phyloP scores from a whole-genome alignment of 345 rosid genomes.

The Bruguiera gymnorhiza region DNA sequence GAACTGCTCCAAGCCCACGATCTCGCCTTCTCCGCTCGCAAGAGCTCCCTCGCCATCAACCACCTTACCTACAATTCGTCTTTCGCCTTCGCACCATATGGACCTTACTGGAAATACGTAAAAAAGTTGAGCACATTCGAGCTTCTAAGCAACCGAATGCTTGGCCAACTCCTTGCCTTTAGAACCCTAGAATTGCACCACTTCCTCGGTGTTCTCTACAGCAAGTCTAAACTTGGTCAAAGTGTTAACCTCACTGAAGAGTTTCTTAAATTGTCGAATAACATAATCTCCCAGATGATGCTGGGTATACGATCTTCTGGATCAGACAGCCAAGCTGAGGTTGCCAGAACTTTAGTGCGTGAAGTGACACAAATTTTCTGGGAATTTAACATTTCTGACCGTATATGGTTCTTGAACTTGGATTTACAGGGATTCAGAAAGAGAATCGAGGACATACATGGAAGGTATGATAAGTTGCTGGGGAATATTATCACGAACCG shows the following conservation, averaged over 20 bases:
- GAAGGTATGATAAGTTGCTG: no score
- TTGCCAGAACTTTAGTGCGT: no score
- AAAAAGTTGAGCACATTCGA: constrained; percentile 37
- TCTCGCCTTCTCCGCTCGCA: constrained; percentile 27
- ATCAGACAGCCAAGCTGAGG: no score
- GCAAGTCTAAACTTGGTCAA: constrained; percentile 15
- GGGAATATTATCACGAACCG: no score
- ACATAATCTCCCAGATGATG: constrained; percentile 44
- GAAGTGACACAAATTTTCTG: constrained; percentile 26
- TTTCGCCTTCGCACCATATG: constrained; percentile 36
- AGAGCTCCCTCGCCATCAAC: constrained; percentile 25
- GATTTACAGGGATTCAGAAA: no score
- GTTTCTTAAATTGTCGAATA: constrained; percentile 35
- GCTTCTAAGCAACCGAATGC: constrained; percentile 34
- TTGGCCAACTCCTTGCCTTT: constrained; percentile 31
- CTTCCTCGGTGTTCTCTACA: constrained; percentile 5
- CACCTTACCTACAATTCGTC: constrained; percentile 39
- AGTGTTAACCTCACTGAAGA: constrained; percentile 36
- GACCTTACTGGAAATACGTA: constrained; percentile 45
- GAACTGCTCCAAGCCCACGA: constrained; percentile 37
- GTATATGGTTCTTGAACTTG: no score
- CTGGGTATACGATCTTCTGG: constrained; percentile 33
- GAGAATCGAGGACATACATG: no score
- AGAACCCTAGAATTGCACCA: constrained; percentile 20
- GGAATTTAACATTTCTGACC: constrained; percentile 10